Percentiles rank a stretch among this genome's conserved stretches.
These are phyloP conservation scores for Kodamaea restingae DNA, from an alignment of 805 yeast genomes.

Conservation along the genomic window DNA sequence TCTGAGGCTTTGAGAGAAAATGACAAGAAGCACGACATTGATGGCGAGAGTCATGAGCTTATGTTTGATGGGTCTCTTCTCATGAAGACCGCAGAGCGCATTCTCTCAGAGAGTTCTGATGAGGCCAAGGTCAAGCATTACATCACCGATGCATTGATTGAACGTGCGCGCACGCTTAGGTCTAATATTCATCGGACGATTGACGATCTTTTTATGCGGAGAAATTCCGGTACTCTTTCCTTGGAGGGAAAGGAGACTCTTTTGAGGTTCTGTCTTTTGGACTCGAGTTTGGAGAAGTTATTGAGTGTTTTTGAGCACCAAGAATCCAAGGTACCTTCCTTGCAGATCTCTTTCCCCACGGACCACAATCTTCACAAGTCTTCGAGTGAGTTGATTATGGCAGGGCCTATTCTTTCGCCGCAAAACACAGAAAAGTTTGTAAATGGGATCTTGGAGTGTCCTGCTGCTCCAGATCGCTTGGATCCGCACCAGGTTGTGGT, in stretches of 20 bases:
- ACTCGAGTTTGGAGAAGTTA: constrained; percentile 51
- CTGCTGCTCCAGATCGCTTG: constrained; percentile 14
- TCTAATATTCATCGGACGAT: constrained; percentile 49
- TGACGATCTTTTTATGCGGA: constrained; percentile 44
- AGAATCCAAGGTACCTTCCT: constrained; percentile 11
- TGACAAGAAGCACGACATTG: constrained; percentile 32
- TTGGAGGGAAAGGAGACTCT: constrained; percentile 54
- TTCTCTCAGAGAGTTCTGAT: constrained; percentile 38
- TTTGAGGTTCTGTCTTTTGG: constrained; percentile 50
- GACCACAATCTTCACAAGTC: constrained; percentile 40
- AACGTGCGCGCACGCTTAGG: constrained; percentile 47
- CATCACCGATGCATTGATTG: constrained; percentile 47
- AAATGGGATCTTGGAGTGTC: constrained; percentile 7
- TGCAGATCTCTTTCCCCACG: not conserved
- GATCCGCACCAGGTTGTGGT: constrained; percentile 71
- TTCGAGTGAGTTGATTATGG: constrained; percentile 46
- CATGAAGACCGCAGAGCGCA: constrained; percentile 68
- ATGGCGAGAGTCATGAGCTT: constrained; percentile 61
- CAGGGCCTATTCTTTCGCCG: constrained; percentile 53
- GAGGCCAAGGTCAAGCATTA: constrained; percentile 40
- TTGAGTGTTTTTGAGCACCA: constrained; percentile 48
- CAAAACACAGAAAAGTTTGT: constrained; percentile 23
- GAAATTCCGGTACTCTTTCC: constrained; percentile 45
- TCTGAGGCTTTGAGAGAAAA: constrained; percentile 16
- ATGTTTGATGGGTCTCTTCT: constrained; percentile 73